These are phyloP conservation scores for Pestalotiopsis sp. DNA, from an alignment of 2,329 filamentous ascomycete genomes.

Conservation along the genomic window DNA sequence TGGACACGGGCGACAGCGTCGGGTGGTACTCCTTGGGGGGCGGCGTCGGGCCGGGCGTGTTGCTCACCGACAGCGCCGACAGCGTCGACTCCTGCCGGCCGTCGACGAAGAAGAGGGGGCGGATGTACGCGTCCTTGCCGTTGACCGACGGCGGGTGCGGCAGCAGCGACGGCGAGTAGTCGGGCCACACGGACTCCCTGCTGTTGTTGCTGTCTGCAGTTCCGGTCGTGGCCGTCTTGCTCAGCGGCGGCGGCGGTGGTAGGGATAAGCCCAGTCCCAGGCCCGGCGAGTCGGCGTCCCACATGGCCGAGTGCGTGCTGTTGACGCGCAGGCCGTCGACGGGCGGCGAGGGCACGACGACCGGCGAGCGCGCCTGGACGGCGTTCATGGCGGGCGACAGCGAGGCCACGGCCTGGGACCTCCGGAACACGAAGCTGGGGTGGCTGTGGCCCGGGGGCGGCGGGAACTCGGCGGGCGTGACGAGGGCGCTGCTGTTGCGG, in stretches of 20 bases:
- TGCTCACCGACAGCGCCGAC: background rate
- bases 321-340: background rate
- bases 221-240: background rate
- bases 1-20: background rate
- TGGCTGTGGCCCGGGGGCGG: conserved; percentile 5
- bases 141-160: background rate
- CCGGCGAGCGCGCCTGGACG: background rate
- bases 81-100: background rate
- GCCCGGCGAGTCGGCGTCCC: background rate
- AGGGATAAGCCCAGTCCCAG: background rate
- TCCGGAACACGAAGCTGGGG: conserved; percentile 5
- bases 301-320: background rate
- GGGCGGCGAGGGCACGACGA: background rate
- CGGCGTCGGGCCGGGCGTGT: background rate
- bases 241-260: background rate
- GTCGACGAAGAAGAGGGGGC: background rate
- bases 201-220: background rate
- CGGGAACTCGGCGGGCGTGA: conserved; percentile 3
- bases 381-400: background rate
- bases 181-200: background rate
- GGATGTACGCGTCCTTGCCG: background rate
- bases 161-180: conserved; percentile 1
- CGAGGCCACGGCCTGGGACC: background rate
- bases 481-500: background rate
- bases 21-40: conserved; percentile 4